phyloP scores from a whole-genome alignment of 1,284 basidiomycete species.

The Stereum hirsutum region DNA sequence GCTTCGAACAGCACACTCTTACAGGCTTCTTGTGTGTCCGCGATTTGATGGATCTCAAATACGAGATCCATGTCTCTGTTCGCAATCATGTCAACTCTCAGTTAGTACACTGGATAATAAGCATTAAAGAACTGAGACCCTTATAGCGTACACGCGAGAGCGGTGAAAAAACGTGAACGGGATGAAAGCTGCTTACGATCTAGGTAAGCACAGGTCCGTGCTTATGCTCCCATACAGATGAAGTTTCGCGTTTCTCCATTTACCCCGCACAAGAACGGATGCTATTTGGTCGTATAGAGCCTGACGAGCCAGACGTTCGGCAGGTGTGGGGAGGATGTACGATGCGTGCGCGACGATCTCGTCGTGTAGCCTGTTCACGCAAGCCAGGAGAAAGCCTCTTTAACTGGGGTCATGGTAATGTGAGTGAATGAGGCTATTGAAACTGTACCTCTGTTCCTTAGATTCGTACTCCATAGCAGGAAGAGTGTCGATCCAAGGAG shows the following conservation, averaged over 20 bases:
- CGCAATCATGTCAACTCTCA: background rate
- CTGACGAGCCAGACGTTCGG: no score
- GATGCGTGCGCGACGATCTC: constrained; percentile 35
- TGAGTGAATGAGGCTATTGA: no score
- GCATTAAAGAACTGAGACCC: no score
- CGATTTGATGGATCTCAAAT: constrained; percentile 14
- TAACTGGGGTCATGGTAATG: no score
- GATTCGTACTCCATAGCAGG: constrained; percentile 18
- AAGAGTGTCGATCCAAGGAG: constrained; percentile 19
- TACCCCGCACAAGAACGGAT: no score
- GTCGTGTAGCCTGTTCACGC: constrained; percentile 45
- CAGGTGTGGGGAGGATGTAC: constrained; percentile 18
- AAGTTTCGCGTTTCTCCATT: constrained; percentile 14
- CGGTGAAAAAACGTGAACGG: no score
- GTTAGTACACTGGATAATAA: background rate
- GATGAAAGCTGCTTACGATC: constrained; percentile 14
- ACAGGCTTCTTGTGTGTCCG: constrained; percentile 13
- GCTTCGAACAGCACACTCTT: constrained; percentile 18
- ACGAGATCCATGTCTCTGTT: constrained; percentile 27
- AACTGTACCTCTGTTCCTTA: constrained; percentile 24
- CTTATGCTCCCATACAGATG: constrained; percentile 21
- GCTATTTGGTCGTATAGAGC: no score
- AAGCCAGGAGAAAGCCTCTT: no score
- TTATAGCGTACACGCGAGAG: no score
- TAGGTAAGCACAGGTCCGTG: constrained; percentile 20